Conservation (phyloP, 176 grass and related monocot genomes). For the Luzula sylvatica region DNA sequence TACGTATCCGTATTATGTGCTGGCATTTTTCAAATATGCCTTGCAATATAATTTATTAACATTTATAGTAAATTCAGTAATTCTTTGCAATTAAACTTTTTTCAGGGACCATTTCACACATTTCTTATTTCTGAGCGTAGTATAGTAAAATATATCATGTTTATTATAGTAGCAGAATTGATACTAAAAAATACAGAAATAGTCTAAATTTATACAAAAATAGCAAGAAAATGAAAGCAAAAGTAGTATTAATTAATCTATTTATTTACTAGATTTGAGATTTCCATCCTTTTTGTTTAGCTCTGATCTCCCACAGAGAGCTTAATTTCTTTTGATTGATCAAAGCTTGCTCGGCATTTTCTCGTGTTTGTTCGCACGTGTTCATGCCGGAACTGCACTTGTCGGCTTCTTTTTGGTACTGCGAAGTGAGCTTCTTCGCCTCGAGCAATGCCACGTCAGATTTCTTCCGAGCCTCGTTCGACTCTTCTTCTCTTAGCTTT, state of each 20-base stretch:
- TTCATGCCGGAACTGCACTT: slow-evolving; percentile 98
- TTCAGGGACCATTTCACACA: too few species aligned
- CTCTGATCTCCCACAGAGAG: slow-evolving; percentile 66
- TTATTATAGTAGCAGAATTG: too few species aligned
- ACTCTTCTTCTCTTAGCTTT: slow-evolving; percentile 72
- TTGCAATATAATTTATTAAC: neutral
- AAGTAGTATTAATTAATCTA: too few species aligned
- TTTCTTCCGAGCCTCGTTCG: slow-evolving; percentile 54
- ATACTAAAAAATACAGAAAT: too few species aligned
- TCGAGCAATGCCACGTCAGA: slow-evolving; percentile 72
- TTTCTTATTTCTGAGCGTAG: too few species aligned
- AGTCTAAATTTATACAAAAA: too few species aligned
- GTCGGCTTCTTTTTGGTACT: slow-evolving; percentile 96
- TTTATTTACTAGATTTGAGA: too few species aligned
- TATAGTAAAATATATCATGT: too few species aligned
- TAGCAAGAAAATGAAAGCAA: too few species aligned
- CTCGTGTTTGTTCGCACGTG: slow-evolving; percentile 89
- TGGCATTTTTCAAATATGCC: neutral
- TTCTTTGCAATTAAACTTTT: too few species aligned
- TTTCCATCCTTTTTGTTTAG: slow-evolving; percentile 65
- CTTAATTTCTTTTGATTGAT: slow-evolving; percentile 59
- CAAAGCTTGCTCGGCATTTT: slow-evolving; percentile 54
- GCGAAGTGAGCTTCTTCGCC: slow-evolving; percentile 86
- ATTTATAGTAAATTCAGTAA: neutral
- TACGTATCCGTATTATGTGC: neutral